These are phyloP conservation scores for Metschnikowia picachoensis DNA, from an alignment of 805 yeast species.

Conservation along the genomic window DNA sequence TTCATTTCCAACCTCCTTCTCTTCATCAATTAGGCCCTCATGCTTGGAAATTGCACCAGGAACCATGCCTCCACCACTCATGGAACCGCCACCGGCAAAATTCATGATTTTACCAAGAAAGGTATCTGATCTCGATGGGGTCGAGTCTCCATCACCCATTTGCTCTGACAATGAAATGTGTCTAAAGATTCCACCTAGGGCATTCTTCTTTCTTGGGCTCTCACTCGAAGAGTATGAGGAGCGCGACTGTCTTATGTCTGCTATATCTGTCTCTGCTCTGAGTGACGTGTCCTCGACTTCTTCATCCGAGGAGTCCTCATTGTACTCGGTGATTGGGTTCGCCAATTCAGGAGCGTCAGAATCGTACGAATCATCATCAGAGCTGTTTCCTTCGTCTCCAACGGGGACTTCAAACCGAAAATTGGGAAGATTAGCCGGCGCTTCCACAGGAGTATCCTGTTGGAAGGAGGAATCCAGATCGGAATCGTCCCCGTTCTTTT, in stretches of 20 bases:
- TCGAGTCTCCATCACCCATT: slow-evolving; percentile 17
- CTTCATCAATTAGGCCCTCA: slow-evolving; percentile 22
- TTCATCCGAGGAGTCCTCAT: slow-evolving; percentile 17
- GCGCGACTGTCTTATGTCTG: slow-evolving; percentile 11
- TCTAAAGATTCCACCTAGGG: slow-evolving; percentile 26
- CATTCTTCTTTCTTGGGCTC: slow-evolving; percentile 7
- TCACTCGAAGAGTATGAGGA: slow-evolving; percentile 8
- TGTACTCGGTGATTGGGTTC: slow-evolving; percentile 9
- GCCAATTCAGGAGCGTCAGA: slow-evolving; percentile 6
- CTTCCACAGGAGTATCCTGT: slow-evolving; percentile 1
- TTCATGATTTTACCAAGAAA: slow-evolving; percentile 36
- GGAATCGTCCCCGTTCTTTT: slow-evolving; percentile 7
- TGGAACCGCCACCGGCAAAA: slow-evolving; percentile 23
- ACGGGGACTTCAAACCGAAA: slow-evolving; percentile 10
- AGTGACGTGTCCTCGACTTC: slow-evolving; percentile 5
- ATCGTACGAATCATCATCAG: slow-evolving; percentile 7
- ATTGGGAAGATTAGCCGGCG: slow-evolving; percentile 12
- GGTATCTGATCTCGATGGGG: slow-evolving; percentile 31
- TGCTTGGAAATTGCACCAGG: slow-evolving; percentile 34
- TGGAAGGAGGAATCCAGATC: slow-evolving; percentile 18
- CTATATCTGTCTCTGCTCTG: slow-evolving; percentile 13
- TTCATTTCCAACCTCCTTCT: slow-evolving; percentile 16
- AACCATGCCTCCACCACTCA: slow-evolving; percentile 40
- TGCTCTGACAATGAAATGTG: slow-evolving; percentile 35
- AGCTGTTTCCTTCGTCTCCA: slow-evolving; percentile 2